Evolutionary conservation across 2,329 filamentous ascomycete species (phyloP).

Genomic region (Claviceps spartinae): DNA sequence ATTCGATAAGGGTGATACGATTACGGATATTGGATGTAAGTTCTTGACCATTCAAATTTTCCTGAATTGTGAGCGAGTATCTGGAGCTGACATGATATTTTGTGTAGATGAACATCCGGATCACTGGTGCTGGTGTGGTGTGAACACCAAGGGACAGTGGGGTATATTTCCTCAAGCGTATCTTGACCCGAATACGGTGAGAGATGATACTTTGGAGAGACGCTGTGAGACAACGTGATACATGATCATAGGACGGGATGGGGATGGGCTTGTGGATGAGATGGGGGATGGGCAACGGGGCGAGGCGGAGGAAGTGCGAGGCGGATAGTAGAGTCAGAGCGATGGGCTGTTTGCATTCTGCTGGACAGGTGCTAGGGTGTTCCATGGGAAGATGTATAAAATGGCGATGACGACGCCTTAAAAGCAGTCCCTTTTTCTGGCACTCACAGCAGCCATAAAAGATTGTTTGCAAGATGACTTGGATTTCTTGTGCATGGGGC

Average conservation of each 20-base stretch:
- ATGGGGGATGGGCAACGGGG: background rate
- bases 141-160: conserved; percentile 35
- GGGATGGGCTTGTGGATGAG: background rate
- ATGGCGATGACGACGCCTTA: too few species aligned
- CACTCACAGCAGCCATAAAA: too few species aligned
- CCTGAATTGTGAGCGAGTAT: background rate
- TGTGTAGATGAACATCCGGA: conserved; percentile 29
- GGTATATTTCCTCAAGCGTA: conserved; percentile 40
- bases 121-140: conserved; percentile 44
- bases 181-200: conserved; percentile 31
- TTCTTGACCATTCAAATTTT: conserved; percentile 5
- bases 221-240: background rate
- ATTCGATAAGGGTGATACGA: conserved; percentile 54
- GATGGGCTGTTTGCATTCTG: too few species aligned
- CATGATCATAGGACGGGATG: too few species aligned
- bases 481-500: too few species aligned
- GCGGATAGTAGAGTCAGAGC: too few species aligned
- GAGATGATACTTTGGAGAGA: conserved; percentile 14
- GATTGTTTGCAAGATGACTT: too few species aligned
- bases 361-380: too few species aligned
- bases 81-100: conserved; percentile 1
- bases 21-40: conserved; percentile 49
- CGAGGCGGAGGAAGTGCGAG: background rate
- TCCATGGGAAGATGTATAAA: too few species aligned
- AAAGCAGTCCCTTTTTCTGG: too few species aligned